Evolutionary conservation across 805 yeast genomes (phyloP), one percentile per base, ranked within the genome.

Genomic region (Lipomyces oligophaga): DNA sequence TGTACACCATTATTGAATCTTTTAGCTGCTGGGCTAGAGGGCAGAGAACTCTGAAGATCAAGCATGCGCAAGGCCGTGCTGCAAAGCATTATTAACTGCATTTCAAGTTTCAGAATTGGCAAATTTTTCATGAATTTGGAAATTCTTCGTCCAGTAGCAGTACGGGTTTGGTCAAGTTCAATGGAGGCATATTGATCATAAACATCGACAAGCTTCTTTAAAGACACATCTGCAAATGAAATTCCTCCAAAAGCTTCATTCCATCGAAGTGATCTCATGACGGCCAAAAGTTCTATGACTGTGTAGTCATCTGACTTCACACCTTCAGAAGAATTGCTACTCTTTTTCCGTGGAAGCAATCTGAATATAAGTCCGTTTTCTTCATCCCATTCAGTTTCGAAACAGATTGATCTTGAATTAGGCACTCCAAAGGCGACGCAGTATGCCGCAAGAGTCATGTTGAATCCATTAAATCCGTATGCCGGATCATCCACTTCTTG

Each of bases 371-470:
- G 40, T 3, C 56, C 58, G 15, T 45, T 49, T 24, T 51, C 48
- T 4, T 49, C 48, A 11, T 52, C 54, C 47, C 49, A 45, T 4
- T 16, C 28, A 18, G 52, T 22, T 13, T 38, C 47, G 34, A 49
- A 57, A 5, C 34, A 35, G 18, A 57, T 49, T 8, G 32, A 33
- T 15, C 54, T 21, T 2, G 55, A 43, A 10, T 41, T 37, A 1
- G 54, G 45, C 16, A 57, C 44, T 13, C 58, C 55, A 34, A 45
- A 56, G 2, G 60, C 60, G 18, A 57, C 54, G 27, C 59, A 57
- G 41, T 57, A 55, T 1, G 60, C 60, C 4, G 49, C 44, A 15
- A 57, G 44, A 19, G 60, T 57, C 45, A 55, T 51, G 35, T 52
- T 51, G 44, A 57, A 57, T 4, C 58, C 57, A 21, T 49, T 49